Percentiles rank a stretch among this genome's conserved stretches.
phyloP scores from a whole-genome alignment of 768 basidiomycete genomes.

The Gyrodon lividus region DNA sequence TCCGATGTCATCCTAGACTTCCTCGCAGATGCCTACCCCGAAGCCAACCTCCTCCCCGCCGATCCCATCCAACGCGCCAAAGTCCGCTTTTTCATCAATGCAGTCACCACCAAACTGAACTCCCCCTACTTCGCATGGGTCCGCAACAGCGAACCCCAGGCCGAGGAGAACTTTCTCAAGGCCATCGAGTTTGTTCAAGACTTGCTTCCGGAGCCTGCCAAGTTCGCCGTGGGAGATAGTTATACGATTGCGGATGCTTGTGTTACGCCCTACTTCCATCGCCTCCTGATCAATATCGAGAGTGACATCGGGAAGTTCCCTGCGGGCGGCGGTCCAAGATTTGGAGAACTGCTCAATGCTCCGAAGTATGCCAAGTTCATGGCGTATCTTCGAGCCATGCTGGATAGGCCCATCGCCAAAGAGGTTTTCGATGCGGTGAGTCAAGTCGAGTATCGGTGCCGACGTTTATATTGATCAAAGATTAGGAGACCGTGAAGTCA shows the following conservation, averaged over 20 bases:
- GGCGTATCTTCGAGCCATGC: conserved; percentile 47
- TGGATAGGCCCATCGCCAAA: conserved; percentile 50
- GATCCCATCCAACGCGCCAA: conserved; percentile 55
- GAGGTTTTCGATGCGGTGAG: conserved; percentile 50
- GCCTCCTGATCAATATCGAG: conserved; percentile 40
- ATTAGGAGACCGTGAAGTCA: background rate
- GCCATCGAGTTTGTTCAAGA: conserved; percentile 48
- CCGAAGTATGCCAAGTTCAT: conserved; percentile 47
- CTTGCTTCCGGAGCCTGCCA: conserved; percentile 46
- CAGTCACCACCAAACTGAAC: conserved; percentile 42
- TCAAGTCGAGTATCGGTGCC: background rate
- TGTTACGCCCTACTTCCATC: conserved; percentile 55
- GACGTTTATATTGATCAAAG: background rate
- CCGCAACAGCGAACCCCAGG: conserved; percentile 37
- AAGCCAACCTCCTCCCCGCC: conserved; percentile 45
- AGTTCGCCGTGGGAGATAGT: conserved; percentile 34
- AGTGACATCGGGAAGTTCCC: conserved; percentile 52
- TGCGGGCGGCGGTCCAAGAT: conserved; percentile 44
- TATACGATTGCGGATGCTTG: conserved; percentile 63
- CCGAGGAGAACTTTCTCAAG: conserved; percentile 31
- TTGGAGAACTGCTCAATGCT: conserved; percentile 39
- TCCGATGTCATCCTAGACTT: conserved; percentile 64
- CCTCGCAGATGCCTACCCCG: conserved; percentile 53
- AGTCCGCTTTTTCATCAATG: conserved; percentile 60
- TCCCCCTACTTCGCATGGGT: conserved; percentile 38